A percentile compares a stretch with the other conserved stretches of the same genome.
These are phyloP conservation scores for Candida odintsovae DNA, from an alignment of 805 yeast genomes.

Conservation along the genomic window DNA sequence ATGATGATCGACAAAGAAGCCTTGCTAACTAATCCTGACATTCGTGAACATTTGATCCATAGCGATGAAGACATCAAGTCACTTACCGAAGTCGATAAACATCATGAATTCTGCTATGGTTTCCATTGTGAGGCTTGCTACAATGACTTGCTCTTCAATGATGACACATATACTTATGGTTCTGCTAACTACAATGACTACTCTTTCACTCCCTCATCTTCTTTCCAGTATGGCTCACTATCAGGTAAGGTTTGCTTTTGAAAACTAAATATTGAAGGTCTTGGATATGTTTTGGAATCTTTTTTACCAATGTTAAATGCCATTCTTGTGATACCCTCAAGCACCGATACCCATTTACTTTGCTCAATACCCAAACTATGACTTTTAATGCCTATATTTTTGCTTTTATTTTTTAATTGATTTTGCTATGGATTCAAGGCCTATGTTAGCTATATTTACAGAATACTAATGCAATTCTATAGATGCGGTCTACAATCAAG, in stretches of 20 bases:
- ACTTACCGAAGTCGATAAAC: not conserved
- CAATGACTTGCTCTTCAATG: not conserved
- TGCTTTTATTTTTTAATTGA: not conserved
- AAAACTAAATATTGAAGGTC: not conserved
- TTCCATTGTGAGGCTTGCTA: not conserved
- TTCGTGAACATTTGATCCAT: not conserved
- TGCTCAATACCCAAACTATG: not conserved
- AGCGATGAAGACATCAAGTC: not conserved
- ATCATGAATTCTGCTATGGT: not conserved
- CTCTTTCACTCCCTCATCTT: conserved; percentile 5
- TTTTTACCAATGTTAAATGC: not conserved
- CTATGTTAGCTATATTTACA: not conserved
- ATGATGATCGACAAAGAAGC: not conserved
- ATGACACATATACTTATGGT: not conserved
- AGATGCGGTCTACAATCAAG: not conserved
- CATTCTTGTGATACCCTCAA: not conserved
- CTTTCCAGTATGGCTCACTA: not conserved
- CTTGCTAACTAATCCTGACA: not conserved
- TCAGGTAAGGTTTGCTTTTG: not conserved
- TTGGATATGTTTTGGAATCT: not conserved
- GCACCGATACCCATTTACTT: not conserved
- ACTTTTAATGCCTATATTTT: not conserved
- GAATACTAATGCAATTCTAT: not conserved
- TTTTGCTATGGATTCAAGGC: not conserved
- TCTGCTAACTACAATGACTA: not conserved